These are phyloP conservation scores for Alternaria triticimaculans DNA, from an alignment of 2,329 filamentous ascomycete species.

Conservation along the genomic window DNA sequence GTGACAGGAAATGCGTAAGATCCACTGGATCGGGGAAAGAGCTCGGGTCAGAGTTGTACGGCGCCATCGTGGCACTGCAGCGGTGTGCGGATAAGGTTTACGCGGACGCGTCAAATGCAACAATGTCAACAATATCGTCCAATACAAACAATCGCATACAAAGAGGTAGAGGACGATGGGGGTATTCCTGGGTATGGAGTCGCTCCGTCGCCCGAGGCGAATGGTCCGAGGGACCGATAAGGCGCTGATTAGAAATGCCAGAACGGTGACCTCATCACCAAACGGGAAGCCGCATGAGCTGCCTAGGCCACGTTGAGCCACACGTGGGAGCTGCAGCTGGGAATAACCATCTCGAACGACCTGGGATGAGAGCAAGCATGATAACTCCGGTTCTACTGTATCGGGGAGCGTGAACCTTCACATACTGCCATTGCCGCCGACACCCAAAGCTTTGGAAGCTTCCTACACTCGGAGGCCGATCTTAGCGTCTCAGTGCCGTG, in stretches of 20 bases:
- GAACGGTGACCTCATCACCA: constrained; percentile 27
- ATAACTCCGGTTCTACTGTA: not conserved
- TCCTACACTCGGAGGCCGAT: not conserved
- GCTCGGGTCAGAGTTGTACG: constrained; percentile 30
- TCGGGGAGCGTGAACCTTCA: not conserved
- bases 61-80: constrained; percentile 27
- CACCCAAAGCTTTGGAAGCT: not conserved
- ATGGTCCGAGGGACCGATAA: constrained; percentile 26
- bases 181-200: constrained; percentile 6
- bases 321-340: not conserved
- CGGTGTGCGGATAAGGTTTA: not conserved
- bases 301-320: constrained; percentile 12
- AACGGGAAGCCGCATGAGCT: constrained; percentile 9
- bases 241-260: constrained; percentile 36
- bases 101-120: not conserved
- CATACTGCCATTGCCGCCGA: not conserved
- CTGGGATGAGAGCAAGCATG: not conserved
- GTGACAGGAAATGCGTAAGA: constrained; percentile 79
- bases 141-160: constrained; percentile 15
- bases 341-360: not conserved
- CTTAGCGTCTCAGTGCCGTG: constrained; percentile 2
- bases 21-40: constrained; percentile 66
- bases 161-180: not conserved
- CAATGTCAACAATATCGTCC: constrained; percentile 13
- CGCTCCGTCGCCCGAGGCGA: constrained; percentile 13